A percentile compares a stretch with the other conserved stretches of the same genome.
Evolutionary conservation across 2,329 filamentous ascomycete species (phyloP).

Genomic region (Monosporascus sp.): DNA sequence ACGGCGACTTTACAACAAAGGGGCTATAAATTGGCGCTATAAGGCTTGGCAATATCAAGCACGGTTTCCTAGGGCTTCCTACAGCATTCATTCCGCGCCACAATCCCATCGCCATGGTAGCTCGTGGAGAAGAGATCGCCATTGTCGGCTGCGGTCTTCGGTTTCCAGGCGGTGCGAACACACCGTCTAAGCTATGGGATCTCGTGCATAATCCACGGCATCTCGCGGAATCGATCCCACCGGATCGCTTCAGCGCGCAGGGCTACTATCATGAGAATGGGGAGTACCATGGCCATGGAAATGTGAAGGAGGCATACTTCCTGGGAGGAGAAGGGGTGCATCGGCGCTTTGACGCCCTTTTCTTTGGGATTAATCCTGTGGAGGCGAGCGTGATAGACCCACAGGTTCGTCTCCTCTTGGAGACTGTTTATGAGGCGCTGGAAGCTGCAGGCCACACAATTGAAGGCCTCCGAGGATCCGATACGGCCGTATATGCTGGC

Average conservation of each 20-base stretch:
- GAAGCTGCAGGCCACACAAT: neutral
- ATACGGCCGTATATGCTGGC: neutral
- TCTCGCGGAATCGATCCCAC: neutral
- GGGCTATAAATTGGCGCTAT: no score
- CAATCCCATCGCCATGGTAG: no score
- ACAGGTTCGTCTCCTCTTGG: neutral
- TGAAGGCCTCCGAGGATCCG: neutral
- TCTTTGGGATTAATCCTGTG: neutral
- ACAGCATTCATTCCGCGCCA: no score
- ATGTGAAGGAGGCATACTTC: neutral
- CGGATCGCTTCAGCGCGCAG: neutral
- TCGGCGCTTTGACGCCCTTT: neutral
- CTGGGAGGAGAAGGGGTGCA: neutral
- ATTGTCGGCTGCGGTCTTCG: constrained; percentile 10
- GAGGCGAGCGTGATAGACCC: neutral
- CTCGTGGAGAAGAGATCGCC: constrained; percentile 2
- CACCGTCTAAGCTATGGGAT: constrained; percentile 9
- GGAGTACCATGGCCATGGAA: neutral
- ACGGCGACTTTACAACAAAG: no score
- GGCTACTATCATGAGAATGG: neutral
- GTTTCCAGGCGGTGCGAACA: constrained; percentile 6
- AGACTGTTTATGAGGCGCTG: neutral
- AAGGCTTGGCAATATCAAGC: no score
- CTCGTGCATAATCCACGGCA: constrained; percentile 5
- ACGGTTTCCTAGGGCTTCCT: no score